Evolutionary conservation across 1,284 basidiomycete species (phyloP), one percentile per base, ranked within the genome.

Genomic region (Hemileia vastatrix): DNA sequence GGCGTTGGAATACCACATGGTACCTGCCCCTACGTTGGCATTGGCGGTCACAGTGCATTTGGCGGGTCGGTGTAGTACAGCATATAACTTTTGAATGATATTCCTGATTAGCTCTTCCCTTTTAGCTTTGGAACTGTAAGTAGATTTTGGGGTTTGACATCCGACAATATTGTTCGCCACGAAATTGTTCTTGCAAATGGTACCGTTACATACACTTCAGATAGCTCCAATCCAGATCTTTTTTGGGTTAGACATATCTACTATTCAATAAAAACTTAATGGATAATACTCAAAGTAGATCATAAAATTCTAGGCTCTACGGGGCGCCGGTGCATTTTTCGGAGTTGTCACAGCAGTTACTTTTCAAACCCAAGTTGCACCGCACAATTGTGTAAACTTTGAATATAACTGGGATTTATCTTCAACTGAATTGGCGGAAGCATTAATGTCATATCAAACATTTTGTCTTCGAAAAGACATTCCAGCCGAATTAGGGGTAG

Each of bases 151-250:
- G 76, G 76, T 13, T 66, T 77, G 53, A 67, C 71, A 19, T 63
- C 71, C 18, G 76, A 77, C 63, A 66, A 62, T 8, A 67, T 77
- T 36, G 57, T 72, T 44, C 65, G 65, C 50, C 71, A 72, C 27
- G 74, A 77, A 52, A 65, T 77, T 44, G 75, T 77, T 31, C 68
- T 77, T 13, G 70, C 76, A 6, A 71, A 77, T 55, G 74, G 74
- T 11, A 67, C 68, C 21, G 57, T 70, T 32, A 44, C 72, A 40
- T 66, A 65, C 8, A 70, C 70, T 21, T 57, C 57, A 21, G 19
- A 69, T 0, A 64, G 50, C 5, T 11, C 43, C 23, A 54, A 66
- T 49, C 27, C 62, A 1, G 66, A 71, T 32, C 65, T 71, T 9
- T 71, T 63, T 63, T 71, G 66, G 58, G 64, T 66, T 19, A 54